These are phyloP conservation scores for Leccinum truebloodii DNA, from an alignment of 768 basidiomycete genomes.

Conservation along the genomic window DNA sequence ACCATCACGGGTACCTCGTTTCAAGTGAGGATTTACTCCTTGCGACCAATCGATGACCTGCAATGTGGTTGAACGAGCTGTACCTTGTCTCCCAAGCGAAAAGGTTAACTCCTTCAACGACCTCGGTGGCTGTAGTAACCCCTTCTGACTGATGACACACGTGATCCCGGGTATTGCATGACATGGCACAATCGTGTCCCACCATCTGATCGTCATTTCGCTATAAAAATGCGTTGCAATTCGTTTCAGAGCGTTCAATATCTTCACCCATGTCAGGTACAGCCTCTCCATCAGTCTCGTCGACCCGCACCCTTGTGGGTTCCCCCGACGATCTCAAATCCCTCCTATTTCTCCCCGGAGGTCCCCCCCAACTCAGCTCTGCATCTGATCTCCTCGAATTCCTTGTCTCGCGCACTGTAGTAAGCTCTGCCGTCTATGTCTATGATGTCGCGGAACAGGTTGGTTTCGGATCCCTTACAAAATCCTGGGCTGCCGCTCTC, in stretches of 20 bases:
- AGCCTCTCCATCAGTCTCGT: conserved; percentile 6
- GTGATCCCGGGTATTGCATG: conserved; percentile 32
- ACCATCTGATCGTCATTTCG: conserved; percentile 1
- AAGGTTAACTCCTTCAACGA: background rate
- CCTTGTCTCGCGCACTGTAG: conserved; percentile 53
- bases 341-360: conserved; percentile 4
- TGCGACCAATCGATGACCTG: too few relatives aligned
- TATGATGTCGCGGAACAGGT: conserved; percentile 83
- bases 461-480: conserved; percentile 77
- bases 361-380: conserved; percentile 26
- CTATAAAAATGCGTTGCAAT: conserved; percentile 5
- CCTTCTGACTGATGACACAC: conserved; percentile 23
- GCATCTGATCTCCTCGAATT: conserved; percentile 71
- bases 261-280: conserved; percentile 5
- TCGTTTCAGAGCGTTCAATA: too few relatives aligned
- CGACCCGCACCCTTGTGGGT: conserved; percentile 37
- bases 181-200: conserved; percentile 33
- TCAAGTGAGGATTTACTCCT: background rate
- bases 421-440: conserved; percentile 71
- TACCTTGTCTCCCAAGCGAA: background rate
- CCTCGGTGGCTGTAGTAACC: background rate
- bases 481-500: conserved; percentile 54
- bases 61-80: background rate
- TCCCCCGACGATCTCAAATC: conserved; percentile 34
- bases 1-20: background rate